Base-by-base conservation (phyloP, 345 rosid species). In the Lagerstroemia speciosa region DNA sequence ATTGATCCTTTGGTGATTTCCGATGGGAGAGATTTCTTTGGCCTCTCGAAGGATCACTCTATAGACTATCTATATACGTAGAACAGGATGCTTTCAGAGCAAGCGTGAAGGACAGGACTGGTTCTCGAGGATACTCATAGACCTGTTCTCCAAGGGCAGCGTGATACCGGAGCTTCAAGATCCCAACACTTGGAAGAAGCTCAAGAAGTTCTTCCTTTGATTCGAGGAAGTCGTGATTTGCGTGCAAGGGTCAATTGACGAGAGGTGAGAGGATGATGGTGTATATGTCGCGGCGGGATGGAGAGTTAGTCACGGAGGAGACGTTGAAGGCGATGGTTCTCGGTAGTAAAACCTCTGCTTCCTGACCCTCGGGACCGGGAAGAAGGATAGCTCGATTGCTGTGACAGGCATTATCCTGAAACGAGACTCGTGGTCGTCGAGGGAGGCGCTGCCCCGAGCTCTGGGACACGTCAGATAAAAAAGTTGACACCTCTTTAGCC, bases 161-260 rank as follows among this genome's bases (percentile, higher is more conserved):
- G 69, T 93, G 77, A 79, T 87, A 52, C 87, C 87, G 3, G 94
- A 91, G 85, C 96, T 91, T n/a, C 92, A 91, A 74, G 96, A 91
- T 72, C 87, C 89, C 0, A 67, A 74, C 22, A 84, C 90, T 15
- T 94, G 93, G 97, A 77, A 67, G 77, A 68, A 41, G 75, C 69
- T 94, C 72, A 88, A 58, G 50, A 80, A 72, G 73, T 71, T 81
- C 73, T 79, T n/a, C n/a, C n/a, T n/a, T n/a, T n/a, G n/a, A n/a
- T n/a, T n/a, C n/a, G n/a, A n/a, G n/a, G n/a, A n/a, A n/a, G n/a
- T n/a, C n/a, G n/a, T n/a, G n/a, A n/a, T n/a, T n/a, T n/a, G n/a
- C n/a, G n/a, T n/a, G n/a, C n/a, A n/a, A n/a, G n/a, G n/a, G n/a
- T n/a, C n/a, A n/a, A n/a, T n/a, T 88, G 84, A 85, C 79, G 64